These are phyloP conservation scores for Trichoderma polysporum DNA, from an alignment of 2,329 filamentous ascomycete species.

Conservation along the genomic window DNA sequence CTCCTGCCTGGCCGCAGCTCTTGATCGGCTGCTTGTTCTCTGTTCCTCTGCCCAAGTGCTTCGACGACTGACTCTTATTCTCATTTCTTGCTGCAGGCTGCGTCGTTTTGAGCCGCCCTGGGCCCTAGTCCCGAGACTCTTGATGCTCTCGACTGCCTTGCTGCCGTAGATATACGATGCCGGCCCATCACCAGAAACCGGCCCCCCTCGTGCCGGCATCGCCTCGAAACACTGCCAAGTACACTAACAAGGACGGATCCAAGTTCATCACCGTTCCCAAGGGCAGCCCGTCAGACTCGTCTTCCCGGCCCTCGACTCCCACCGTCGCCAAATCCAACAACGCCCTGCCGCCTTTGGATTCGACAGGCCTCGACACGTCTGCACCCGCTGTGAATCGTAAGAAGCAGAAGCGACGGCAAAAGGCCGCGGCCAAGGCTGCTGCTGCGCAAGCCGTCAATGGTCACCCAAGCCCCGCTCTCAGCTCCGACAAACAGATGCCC, in stretches of 20 bases:
- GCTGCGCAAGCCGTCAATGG: slow-evolving; percentile 44
- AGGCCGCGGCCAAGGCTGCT: slow-evolving; percentile 70
- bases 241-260: slow-evolving; percentile 67
- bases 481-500: slow-evolving; percentile 28
- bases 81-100: slow-evolving; percentile 14
- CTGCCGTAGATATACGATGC: slow-evolving; percentile 45
- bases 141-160: slow-evolving; percentile 40
- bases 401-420: slow-evolving; percentile 90
- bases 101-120: slow-evolving; percentile 21
- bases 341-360: slow-evolving; percentile 32
- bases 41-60: background rate
- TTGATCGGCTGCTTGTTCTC: background rate
- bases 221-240: slow-evolving; percentile 57
- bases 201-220: slow-evolving; percentile 51
- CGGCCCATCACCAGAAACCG: slow-evolving; percentile 53
- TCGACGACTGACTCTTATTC: slow-evolving; percentile 14
- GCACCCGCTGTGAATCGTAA: slow-evolving; percentile 74
- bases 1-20: background rate
- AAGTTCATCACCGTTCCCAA: slow-evolving; percentile 68
- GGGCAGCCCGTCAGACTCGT: slow-evolving; percentile 50
- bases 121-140: slow-evolving; percentile 26
- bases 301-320: slow-evolving; percentile 51
- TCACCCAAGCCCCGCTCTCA: slow-evolving; percentile 38
- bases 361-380: slow-evolving; percentile 31
- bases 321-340: slow-evolving; percentile 42